Evolutionary conservation across 1,284 basidiomycete genomes (phyloP), one percentile per base, ranked within the genome.

Genomic region (Sanghuangporus baumii): DNA sequence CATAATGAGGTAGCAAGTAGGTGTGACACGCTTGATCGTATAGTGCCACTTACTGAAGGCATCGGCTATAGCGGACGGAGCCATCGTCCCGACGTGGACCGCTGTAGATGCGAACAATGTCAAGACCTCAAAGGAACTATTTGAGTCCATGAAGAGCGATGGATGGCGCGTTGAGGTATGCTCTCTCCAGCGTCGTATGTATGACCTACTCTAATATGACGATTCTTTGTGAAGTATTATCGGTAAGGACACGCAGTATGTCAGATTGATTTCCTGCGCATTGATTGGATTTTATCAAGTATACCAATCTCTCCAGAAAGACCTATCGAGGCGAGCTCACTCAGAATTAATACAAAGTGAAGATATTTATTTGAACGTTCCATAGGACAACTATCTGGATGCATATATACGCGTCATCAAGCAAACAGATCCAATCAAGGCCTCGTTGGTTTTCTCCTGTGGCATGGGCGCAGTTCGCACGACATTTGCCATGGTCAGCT

Each of bases 381-480:
- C 20, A 14, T 46, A 93, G 86, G 91, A 96, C 73, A 94, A 94
- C 70, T 97, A 97, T 72, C 85, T 98, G 14, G 97, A 99, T 74
- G 91, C 93, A 1, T 97, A 98, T 74, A 81, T 96, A 18, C 83
- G 84, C 12, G 87, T 96, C 55, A 89, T 99, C 70, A 86, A 88
- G 69, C 77, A 85, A 46, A 86, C 91, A 0, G 93, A 97, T 68
- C 95, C 96, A 0, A 76, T 87, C 7, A 81, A 80, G 20, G 94
- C 93, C 0, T 88, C 91, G 0, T 79, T 99, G 16, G 93, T 99
- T 2, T 98, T 99, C 74, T 96, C 94, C 62, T 98, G 97, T 73
- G 96, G 97, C 47, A 96, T 97, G 84, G 97, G 97, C 50, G 93
- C 94, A 2, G 95, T 97, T 0, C 86, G 97, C 47, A 97, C 96